Evolutionary conservation across 176 grass and related monocot species (phyloP).

Genomic region (Chloris gayana): DNA sequence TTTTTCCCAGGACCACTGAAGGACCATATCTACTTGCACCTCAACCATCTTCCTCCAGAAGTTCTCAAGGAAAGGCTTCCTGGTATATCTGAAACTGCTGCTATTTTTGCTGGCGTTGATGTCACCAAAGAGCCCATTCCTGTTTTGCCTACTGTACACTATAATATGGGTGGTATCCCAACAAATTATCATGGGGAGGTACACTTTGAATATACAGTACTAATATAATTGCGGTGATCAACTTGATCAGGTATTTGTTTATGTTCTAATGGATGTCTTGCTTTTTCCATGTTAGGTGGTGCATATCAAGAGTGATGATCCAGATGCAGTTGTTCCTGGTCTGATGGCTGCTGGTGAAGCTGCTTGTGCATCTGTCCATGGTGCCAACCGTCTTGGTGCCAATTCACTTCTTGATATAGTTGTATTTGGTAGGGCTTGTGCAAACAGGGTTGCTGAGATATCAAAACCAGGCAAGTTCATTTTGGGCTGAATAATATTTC

Average conservation of each 20-base stretch:
- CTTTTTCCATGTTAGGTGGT: conserved; percentile 51
- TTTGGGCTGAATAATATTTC: not conserved
- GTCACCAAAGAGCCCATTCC: conserved; percentile 98
- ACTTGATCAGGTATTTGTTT: too few species aligned
- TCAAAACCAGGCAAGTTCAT: conserved; percentile 61
- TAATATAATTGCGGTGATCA: too few species aligned
- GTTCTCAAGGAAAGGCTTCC: too few species aligned
- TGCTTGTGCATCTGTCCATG: conserved; percentile 85
- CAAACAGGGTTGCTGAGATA: conserved; percentile 71
- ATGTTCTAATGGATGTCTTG: too few species aligned
- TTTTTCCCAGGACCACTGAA: conserved; percentile 70
- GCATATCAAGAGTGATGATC: conserved; percentile 61
- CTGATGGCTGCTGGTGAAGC: conserved; percentile 80
- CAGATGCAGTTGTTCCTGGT: conserved; percentile 65
- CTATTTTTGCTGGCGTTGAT: conserved; percentile 94
- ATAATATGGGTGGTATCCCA: conserved; percentile 98
- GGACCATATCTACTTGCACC: conserved; percentile 90
- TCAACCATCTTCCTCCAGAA: conserved; percentile 78
- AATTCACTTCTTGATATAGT: conserved; percentile 87
- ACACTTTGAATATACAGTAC: conserved; percentile 6
- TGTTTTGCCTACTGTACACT: conserved; percentile 95
- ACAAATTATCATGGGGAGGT: conserved; percentile 98
- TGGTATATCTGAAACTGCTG: conserved; percentile 97
- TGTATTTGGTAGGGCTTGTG: conserved; percentile 88
- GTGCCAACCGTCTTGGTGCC: conserved; percentile 74